Evolutionary conservation across 2,329 filamentous ascomycete genomes (phyloP).

Genomic region (Monosporascus ibericus): DNA sequence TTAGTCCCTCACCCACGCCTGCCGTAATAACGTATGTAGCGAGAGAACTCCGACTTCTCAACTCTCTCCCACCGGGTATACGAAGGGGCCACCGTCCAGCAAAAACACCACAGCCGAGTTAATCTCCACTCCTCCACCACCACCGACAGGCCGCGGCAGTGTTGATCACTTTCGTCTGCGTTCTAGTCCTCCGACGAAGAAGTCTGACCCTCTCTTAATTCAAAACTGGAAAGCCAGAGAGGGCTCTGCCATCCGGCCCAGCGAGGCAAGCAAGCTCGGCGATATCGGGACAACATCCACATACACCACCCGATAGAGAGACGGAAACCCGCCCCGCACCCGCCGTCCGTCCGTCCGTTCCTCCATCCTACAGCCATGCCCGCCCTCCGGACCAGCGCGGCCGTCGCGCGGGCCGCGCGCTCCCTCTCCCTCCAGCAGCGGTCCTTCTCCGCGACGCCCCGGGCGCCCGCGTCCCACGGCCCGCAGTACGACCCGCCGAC

Average conservation of each 20-base stretch:
- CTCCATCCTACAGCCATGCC: constrained; percentile 15
- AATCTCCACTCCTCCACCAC: constrained; percentile 1
- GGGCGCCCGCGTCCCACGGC: constrained; percentile 50
- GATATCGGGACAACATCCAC: too few species aligned
- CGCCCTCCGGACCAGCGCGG: constrained; percentile 20
- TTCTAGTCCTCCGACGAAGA: neutral
- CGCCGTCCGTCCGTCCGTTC: neutral
- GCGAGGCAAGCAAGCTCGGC: too few species aligned
- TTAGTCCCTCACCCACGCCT: neutral
- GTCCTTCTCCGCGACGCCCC: constrained; percentile 39
- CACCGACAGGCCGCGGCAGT: neutral
- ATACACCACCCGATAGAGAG: too few species aligned
- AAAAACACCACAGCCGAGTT: neutral
- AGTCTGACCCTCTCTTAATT: neutral
- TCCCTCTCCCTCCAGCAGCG: constrained; percentile 25
- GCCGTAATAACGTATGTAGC: neutral
- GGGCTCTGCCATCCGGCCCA: too few species aligned
- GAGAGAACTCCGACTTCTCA: constrained; percentile 1
- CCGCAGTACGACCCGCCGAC: constrained; percentile 82
- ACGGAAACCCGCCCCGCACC: neutral
- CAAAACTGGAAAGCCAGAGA: too few species aligned
- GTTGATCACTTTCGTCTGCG: neutral
- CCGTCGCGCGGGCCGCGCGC: constrained; percentile 23
- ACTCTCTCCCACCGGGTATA: neutral
- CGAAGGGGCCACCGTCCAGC: neutral